Evolutionary conservation across 805 yeast species (phyloP), one percentile per base, ranked within the genome.

Genomic region (Metschnikowia borealis): DNA sequence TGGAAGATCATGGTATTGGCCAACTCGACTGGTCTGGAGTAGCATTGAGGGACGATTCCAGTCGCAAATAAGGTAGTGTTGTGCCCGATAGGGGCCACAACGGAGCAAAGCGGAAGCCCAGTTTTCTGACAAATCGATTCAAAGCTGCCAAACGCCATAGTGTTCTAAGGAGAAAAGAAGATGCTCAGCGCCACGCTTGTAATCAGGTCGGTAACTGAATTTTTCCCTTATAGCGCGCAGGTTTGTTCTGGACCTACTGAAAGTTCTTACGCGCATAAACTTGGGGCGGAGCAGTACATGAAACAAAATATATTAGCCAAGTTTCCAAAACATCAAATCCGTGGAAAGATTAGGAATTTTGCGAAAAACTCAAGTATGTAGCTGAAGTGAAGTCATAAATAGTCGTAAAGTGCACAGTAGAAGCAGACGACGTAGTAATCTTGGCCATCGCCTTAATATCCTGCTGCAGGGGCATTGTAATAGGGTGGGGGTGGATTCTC

Each of bases 1-100:
- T 89, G 89, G 70, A 90, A 92, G 18, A 92, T 88, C 71, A 89
- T 77, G 0, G 98, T 92, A 69, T 92, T 92, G 47, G 97, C 96
- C 38, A 92, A 63, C 57, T 85, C 90, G 20, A 92, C 88, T 6
- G 92, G 79, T 61, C 97, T 74, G 0, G 97, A 85, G 58, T 89
- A 92, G 69, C 98, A 92, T 37, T 68, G 65, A 3, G 97, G 83
- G 29, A 88, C 63, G 26, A 91, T 73, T 1, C 97, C 96, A 5
- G 74, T 66, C 31, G 74, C 67, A 49, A 78, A 63, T 31, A 52
- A 63, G 23, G 53, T 53, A 44, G 58, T 68, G 18, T 47, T 44
- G 57, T 57, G 53, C 46, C 67, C 65, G 11, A 72, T 67, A 8
- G 90, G 79, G 5, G 81, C 82, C 3, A 91, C 74, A 44, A 89